Evolutionary conservation across 1,284 basidiomycete species (phyloP), one percentile per base, ranked within the genome.

Genomic region (Crepidotus sp.): DNA sequence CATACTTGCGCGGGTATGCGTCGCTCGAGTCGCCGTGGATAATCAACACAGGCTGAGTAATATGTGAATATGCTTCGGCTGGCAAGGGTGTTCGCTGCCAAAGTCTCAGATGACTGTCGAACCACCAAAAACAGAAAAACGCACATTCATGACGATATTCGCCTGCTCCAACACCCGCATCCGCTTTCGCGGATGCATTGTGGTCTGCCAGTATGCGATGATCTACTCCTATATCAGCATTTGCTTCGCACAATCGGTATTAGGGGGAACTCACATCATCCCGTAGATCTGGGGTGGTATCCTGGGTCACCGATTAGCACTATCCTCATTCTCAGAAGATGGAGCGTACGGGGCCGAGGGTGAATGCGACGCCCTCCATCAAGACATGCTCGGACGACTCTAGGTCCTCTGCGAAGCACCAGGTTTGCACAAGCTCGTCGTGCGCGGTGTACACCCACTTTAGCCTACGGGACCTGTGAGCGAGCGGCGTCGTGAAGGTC

Each of bases 1-100:
- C 82, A 48, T 74, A 72, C 51, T 69, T 70, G 15, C 73, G 60
- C 2, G 80, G 74, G 51, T 71, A 75, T 7, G 69, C 58, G 24
- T 73, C 67, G 50, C 74, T 79, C 13, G 65, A 62, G 49, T 84
- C 80, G 4, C 79, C 83, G 62, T 86, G 83, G 40, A 86, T 71
- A n/a, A 86, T 73, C 15, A 86, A 63, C 10, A 81, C 73, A 1
- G 83, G 83, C 51, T 75, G 74, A 5, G 58, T 72, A 40, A 86
- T 72, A 27, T 61, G 56, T n/a, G 68, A 68, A 15, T 76, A 63
- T 46, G 70, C 64, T 27, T 70, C 67, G 24, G 67, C 53, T 18
- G 56, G 70, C 42, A 84, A 58, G 4, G 71, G 67, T 36, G 68
- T 68, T 56, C 80, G 69, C 80, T 84, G 6, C 15, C 21, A 55